phyloP scores from a whole-genome alignment of 2,329 filamentous ascomycete genomes.

The Fragosphaeria purpurea region DNA sequence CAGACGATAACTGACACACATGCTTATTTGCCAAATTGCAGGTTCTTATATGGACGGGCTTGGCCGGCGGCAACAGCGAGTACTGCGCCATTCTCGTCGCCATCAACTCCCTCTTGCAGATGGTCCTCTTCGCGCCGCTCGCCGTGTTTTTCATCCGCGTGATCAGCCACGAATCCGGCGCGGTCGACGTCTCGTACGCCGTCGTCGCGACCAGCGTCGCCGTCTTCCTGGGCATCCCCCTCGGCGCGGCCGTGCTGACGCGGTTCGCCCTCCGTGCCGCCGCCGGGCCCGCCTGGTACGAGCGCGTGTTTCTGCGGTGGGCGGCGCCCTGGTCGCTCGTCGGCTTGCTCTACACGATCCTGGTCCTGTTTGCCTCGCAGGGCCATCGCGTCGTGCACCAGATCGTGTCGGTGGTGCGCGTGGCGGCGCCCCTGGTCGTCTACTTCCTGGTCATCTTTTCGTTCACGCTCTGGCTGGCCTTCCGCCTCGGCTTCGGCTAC shows the following conservation, averaged over 20 bases:
- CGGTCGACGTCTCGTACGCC: conserved; percentile 42
- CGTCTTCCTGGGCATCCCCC: conserved; percentile 75
- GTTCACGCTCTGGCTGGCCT: conserved; percentile 50
- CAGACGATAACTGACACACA: too few relatives aligned
- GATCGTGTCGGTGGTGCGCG: conserved; percentile 71
- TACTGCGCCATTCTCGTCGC: conserved; percentile 78
- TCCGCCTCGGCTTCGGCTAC: conserved; percentile 65
- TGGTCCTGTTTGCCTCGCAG: conserved; percentile 77
- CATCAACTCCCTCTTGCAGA: conserved; percentile 65
- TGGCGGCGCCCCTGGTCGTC: conserved; percentile 69
- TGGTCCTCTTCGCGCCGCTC: conserved; percentile 61
- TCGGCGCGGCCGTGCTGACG: conserved; percentile 70
- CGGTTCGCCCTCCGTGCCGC: conserved; percentile 50
- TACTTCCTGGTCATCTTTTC: conserved; percentile 74
- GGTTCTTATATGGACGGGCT: conserved; percentile 57
- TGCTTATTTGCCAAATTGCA: conserved; percentile 9
- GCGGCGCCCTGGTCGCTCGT: conserved; percentile 67
- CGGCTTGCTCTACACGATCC: conserved; percentile 76
- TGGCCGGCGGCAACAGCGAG: conserved; percentile 64
- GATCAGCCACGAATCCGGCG: conserved; percentile 40
- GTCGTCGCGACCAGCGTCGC: conserved; percentile 70
- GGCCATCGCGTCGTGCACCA: conserved; percentile 68
- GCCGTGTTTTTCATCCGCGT: conserved; percentile 61
- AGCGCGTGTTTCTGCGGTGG: conserved; percentile 58
- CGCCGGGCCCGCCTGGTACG: conserved; percentile 51